Evolutionary conservation across 1,284 basidiomycete species (phyloP), one percentile per base, ranked within the genome.

Genomic region (Chondrostereum purpureum): DNA sequence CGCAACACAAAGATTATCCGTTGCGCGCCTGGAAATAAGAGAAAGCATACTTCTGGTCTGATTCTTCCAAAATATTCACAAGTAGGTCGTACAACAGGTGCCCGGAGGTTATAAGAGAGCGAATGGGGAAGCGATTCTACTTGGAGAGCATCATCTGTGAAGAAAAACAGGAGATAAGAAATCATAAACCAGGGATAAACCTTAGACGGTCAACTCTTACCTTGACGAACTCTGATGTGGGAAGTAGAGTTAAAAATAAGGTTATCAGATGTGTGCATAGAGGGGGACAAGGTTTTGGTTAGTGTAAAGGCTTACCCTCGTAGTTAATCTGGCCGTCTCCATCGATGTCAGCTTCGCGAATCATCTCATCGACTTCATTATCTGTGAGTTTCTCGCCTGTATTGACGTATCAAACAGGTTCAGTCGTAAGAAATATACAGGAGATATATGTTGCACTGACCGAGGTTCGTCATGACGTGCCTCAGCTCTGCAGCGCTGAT

Each of bases 361-460:
- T 98, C 95, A 99, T 98, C 72, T 96, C 92, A 56, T 94, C 89
- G 50, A 98, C 91, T 70, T 98, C 95, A 27, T 70, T 79, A 58
- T 97, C 92, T 13, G 91, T 83, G 47, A 98, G 73, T 67, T 93
- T 94, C 73, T 98, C 94, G 52, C 88, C 91, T 81, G 60, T 37
- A 20, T 54, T 19, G 48, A 47, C 50, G 35, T 17, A 45, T 5
- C 19, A 4, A 39, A 37, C 13, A 41, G 27, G 43, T 19, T 23
- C 20, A 39, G 22, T 8, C 27, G 37, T 21, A 44, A 45, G 4
- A 42, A n/a, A n/a, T n/a, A 24, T 45, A 39, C 44, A 50, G 41
- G 38, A 49, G 41, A 23, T n/a, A 39, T 22, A 27, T 20, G 14
- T n/a, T n/a, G 31, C 4, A 71, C 83, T 56, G 57, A 91, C 92